These are phyloP conservation scores for Torrubiellomyces zombiae DNA, from an alignment of 2,329 filamentous ascomycete species.

Conservation along the genomic window DNA sequence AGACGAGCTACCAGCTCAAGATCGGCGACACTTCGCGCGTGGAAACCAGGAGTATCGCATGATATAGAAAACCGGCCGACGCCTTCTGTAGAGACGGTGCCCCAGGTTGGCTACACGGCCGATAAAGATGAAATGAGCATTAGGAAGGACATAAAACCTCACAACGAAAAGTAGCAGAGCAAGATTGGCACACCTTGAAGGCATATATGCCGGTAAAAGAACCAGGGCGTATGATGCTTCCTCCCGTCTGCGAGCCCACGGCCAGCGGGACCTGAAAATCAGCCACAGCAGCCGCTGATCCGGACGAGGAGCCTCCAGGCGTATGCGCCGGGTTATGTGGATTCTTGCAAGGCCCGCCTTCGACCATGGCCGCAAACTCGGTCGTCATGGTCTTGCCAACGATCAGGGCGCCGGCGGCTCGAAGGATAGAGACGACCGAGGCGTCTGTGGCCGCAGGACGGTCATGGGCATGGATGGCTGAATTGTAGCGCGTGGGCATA, in stretches of 20 bases:
- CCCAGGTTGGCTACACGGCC: conserved; percentile 39
- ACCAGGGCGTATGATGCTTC: conserved; percentile 45
- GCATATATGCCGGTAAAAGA: conserved; percentile 49
- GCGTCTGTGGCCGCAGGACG: conserved; percentile 32
- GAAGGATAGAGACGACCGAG: conserved; percentile 30
- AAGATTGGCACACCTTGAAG: conserved; percentile 27
- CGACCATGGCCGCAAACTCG: conserved; percentile 41
- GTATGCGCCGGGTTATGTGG: conserved; percentile 49
- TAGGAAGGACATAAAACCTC: no score
- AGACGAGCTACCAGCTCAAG: conserved; percentile 36
- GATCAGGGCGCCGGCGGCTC: conserved; percentile 37
- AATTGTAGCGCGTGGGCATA: conserved; percentile 41
- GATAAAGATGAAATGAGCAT: no score
- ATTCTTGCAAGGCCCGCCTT: conserved; percentile 41
- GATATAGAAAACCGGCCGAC: conserved; percentile 40
- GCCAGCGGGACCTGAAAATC: conserved; percentile 45
- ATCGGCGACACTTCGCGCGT: conserved; percentile 39
- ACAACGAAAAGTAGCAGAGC: no score
- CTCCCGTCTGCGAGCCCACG: conserved; percentile 50
- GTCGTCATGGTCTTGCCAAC: conserved; percentile 38
- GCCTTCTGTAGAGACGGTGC: conserved; percentile 43
- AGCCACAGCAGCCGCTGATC: conserved; percentile 48
- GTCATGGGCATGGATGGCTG: conserved; percentile 30
- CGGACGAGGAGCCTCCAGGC: conserved; percentile 51
- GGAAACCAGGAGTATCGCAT: conserved; percentile 47